Evolutionary conservation across 331 rosid genomes (phyloP).

Genomic region (Erythrophleum ivorense): DNA sequence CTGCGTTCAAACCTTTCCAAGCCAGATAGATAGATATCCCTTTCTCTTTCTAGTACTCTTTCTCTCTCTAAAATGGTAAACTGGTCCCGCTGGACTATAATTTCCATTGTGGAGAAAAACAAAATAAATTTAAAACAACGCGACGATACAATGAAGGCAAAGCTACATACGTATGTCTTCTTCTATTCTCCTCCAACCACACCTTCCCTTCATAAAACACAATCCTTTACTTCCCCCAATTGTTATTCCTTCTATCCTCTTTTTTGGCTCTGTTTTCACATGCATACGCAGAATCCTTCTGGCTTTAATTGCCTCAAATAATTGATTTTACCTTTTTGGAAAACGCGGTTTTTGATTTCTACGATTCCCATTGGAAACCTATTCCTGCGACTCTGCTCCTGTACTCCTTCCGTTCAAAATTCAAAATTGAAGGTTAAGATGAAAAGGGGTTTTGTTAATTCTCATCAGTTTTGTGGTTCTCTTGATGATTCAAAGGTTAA

Average conservation of each 20-base stretch:
- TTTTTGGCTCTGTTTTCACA: slow-evolving; percentile 1
- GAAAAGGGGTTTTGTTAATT: slow-evolving; percentile 49
- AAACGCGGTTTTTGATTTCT: background rate
- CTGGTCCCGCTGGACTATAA: slow-evolving; percentile 47
- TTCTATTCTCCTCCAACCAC: slow-evolving; percentile 46
- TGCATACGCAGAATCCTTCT: slow-evolving; percentile 16
- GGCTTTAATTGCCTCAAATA: background rate
- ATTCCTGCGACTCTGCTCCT: background rate
- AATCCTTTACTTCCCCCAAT: slow-evolving; percentile 36
- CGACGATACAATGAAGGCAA: slow-evolving; percentile 27
- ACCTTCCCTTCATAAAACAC: slow-evolving; percentile 21
- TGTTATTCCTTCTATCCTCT: slow-evolving; percentile 39
- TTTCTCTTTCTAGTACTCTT: background rate
- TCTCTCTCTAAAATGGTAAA: slow-evolving; percentile 14
- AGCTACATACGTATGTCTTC: slow-evolving; percentile 33
- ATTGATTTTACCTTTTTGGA: background rate
- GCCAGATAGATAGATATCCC: slow-evolving; percentile 22
- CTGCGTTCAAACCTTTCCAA: slow-evolving; percentile 13
- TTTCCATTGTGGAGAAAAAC: slow-evolving; percentile 19
- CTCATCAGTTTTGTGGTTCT: slow-evolving; percentile 37
- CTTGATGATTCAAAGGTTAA: slow-evolving; percentile 37
- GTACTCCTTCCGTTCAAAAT: background rate
- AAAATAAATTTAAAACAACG: slow-evolving; percentile 25
- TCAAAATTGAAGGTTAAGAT: slow-evolving; percentile 26
- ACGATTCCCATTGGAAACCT: background rate